Base-by-base conservation (phyloP, 2,329 filamentous ascomycete genomes). In the Stemphylium lycopersici region DNA sequence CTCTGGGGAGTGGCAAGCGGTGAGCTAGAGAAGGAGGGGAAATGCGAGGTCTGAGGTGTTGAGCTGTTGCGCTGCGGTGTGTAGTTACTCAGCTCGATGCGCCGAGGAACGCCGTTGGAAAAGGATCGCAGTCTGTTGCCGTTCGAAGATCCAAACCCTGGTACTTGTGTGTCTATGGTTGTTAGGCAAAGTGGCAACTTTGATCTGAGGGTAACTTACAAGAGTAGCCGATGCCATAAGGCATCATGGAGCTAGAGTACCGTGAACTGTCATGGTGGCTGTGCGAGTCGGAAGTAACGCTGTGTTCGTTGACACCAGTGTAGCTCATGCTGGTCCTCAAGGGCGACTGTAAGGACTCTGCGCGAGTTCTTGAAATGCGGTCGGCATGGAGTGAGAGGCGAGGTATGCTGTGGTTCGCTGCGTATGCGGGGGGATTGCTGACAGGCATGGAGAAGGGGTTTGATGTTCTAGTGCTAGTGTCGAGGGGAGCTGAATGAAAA, bases 291-390 rank as follows among this genome's bases (percentile, higher is more conserved):
- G 62, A 45, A 1, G 65, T 65, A 34, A 63, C 61, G 33, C 64
- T 66, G 38, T 55, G 57, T 22, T 73, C 70, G 46, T 58, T 58
- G 11, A 65, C 69, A 36, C 67, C 62, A 20, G 63, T 74, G 58
- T 80, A 80, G 31, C 77, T 79, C 69, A 80, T 77, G 68, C 77
- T 80, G 6, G 77, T 75, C 48, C 79, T 70, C 12, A 81, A 66
- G 2, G 78, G 78, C 11, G 78, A 80, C 29, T 74, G 74, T 3
- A 78, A 66, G 4, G 76, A 73, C 55, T 80, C 79, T 29, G 75
- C 76, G 29, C 76, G 68, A 18, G 71, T 72, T 44, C 78, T 70
- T 40, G 64, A 63, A 20, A 79, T 69, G 32, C 77, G 70, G 55
- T 80, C 78, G 48, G 71, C 69, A 43, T 80, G 77, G 4, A 79